These are phyloP conservation scores for Globisporangium ultimum DNA, from an alignment of 352 stramenopile genomes.

Conservation along the genomic window DNA sequence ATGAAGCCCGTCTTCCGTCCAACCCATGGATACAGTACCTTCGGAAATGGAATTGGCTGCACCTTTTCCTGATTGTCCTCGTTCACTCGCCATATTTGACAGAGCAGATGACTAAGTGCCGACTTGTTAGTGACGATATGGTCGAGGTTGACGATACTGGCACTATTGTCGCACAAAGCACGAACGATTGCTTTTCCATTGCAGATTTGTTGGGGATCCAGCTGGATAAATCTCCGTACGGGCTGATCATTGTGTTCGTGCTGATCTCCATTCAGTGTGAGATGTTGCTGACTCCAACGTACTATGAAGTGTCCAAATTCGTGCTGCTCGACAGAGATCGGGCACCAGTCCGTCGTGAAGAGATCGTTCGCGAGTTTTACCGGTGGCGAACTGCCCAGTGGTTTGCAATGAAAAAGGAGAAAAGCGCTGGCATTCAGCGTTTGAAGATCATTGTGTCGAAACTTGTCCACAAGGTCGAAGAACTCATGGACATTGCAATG, in stretches of 20 bases:
- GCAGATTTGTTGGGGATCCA: conserved; percentile 68
- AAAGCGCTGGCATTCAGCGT: conserved; percentile 74
- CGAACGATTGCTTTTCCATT: conserved; percentile 58
- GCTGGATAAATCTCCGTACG: conserved; percentile 42
- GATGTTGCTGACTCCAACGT: conserved; percentile 57
- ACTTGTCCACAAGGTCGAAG: conserved; percentile 85
- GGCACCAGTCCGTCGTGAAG: conserved; percentile 43
- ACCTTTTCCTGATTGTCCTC: conserved; percentile 78
- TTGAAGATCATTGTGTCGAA: conserved; percentile 88
- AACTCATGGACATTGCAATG: conserved; percentile 88
- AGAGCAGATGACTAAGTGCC: conserved; percentile 44
- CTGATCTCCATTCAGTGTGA: conserved; percentile 85
- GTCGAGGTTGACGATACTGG: background rate
- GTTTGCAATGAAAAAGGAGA: conserved; percentile 81
- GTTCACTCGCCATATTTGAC: conserved; percentile 65
- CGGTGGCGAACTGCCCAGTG: conserved; percentile 64
- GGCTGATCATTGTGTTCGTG: conserved; percentile 77
- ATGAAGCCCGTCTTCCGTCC: conserved; percentile 53
- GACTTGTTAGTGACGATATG: conserved; percentile 26
- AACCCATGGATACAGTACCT: conserved; percentile 72
- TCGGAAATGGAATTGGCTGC: conserved; percentile 78
- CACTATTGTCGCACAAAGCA: conserved; percentile 7
- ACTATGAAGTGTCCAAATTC: conserved; percentile 52
- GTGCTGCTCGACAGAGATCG: conserved; percentile 46
- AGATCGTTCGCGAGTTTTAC: conserved; percentile 67